Evolutionary conservation across 306 rosid genomes (phyloP).

Genomic region (Vachellia pachyceras): DNA sequence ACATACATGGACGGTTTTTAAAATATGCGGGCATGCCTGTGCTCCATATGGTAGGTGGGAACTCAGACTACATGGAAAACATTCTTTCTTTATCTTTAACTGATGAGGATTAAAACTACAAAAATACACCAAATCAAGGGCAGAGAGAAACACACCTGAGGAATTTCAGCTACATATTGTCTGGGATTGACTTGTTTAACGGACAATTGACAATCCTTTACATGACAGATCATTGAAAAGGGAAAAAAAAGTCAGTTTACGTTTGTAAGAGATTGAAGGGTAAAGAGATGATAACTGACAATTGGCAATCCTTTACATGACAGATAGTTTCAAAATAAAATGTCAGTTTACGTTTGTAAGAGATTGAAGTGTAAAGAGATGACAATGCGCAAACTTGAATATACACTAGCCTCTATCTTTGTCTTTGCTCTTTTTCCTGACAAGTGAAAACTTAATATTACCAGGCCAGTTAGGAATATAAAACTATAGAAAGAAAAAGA

Average conservation of each 20-base stretch:
- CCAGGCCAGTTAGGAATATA: not conserved
- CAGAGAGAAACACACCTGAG: conserved; percentile 57
- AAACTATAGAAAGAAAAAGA: not conserved
- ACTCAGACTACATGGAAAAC: not conserved
- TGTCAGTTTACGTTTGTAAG: not conserved
- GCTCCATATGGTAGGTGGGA: not conserved
- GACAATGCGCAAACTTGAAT: not conserved
- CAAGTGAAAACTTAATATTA: not conserved
- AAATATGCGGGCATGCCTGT: not conserved
- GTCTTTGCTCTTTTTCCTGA: not conserved
- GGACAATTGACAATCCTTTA: conserved; percentile 81
- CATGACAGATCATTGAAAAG: not conserved
- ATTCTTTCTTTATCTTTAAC: too few species aligned
- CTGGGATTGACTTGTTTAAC: conserved; percentile 91
- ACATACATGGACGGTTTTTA: not conserved
- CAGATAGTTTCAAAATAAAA: not conserved
- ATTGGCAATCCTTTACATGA: conserved; percentile 67
- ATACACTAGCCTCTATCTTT: not conserved
- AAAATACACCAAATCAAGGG: not conserved
- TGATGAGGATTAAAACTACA: not conserved
- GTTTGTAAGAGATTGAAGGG: not conserved
- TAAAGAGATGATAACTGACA: conserved; percentile 48
- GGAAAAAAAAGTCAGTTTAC: not conserved
- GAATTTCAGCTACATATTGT: conserved; percentile 85
- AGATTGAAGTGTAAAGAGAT: not conserved